Base-by-base conservation (phyloP, 2,329 filamentous ascomycete species). In the Cordyceps farinosa region DNA sequence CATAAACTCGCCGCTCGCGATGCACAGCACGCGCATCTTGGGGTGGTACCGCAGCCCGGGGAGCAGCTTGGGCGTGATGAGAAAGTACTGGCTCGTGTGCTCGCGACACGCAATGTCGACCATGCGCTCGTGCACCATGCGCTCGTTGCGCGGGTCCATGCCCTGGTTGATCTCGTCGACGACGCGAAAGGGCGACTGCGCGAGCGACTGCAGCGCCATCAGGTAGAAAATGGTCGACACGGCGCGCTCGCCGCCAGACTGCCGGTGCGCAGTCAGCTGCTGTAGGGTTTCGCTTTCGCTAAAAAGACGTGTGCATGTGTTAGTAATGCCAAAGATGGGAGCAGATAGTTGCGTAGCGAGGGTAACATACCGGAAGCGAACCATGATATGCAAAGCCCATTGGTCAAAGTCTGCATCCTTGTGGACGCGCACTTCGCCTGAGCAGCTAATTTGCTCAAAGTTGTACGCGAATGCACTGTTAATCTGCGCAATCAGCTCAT, bases 141-240 rank as follows among this genome's bases (percentile, higher is more conserved):
- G 90, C 78, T 99, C 95, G 77, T 99, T 99, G 70, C 95, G 89
- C 50, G 94, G 95, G 75, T 99, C 95, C 95, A 99, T 99, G 68
- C 95, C 95, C 78, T 99, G 95, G 73, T 99, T 99, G 82, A 99
- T 99, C 79, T 99, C 95, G 77, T 99, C 95, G 64, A 99, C 95
- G 56, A 99, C 94, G 59, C 95, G 92, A 84, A 99, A 99, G 1
- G 95, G 95, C 3, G 93, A 92, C 70, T 92, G 90, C 17, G 95
- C 94, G 70, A 99, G 88, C 56, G 91, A 91, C 75, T 99, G 95
- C 32, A 99, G 85, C 5, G 95, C 92, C 93, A 99, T 98, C 63
- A 99, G 91, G 78, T 96, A 99, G 83, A 98, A 99, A 72, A 98
- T 96, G 15, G 95, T 99, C 29, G 92, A 96, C 29, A 99, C 94